A percentile compares a stretch with the other conserved stretches of the same genome.
These are phyloP conservation scores for Peronospora farinosa DNA, from an alignment of 352 stramenopile species.

Conservation along the genomic window DNA sequence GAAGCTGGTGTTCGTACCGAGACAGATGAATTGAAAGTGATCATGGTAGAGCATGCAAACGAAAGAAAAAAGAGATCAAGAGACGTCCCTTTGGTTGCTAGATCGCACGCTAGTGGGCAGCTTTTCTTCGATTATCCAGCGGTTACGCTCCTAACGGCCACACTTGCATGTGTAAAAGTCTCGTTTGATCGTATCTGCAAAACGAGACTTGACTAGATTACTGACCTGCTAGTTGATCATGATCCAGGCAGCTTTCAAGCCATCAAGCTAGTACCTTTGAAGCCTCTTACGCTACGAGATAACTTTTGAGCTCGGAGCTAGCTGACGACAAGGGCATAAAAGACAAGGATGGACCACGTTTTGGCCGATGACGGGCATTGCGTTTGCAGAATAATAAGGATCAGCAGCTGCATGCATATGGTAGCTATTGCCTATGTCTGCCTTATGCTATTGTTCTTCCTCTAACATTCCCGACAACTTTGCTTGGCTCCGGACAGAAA, in stretches of 20 bases:
- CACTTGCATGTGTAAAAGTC: constrained; percentile 11
- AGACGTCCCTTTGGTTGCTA: not conserved
- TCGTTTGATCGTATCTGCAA: constrained; percentile 14
- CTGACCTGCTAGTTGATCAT: not conserved
- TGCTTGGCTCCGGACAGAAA: constrained; percentile 21
- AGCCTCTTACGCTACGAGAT: not conserved
- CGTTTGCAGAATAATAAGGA: not conserved
- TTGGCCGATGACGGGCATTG: no score
- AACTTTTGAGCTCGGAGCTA: not conserved
- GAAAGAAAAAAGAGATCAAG: not conserved
- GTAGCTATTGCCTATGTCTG: no score
- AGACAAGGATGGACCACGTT: no score
- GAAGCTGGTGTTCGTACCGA: constrained; percentile 11
- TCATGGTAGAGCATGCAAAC: constrained; percentile 1
- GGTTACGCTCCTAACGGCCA: constrained; percentile 25
- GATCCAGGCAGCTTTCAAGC: not conserved
- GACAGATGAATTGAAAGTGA: constrained; percentile 32
- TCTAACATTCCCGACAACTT: not conserved
- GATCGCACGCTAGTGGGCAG: constrained; percentile 7
- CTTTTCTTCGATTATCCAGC: constrained; percentile 21
- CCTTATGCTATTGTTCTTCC: not conserved
- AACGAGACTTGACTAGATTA: not conserved
- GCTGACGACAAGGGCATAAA: no score
- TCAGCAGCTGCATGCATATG: not conserved
- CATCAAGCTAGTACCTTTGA: not conserved